Evolutionary conservation across 2,329 filamentous ascomycete genomes (phyloP), one percentile per base, ranked within the genome.

Genomic region (Colletotrichum magnum): DNA sequence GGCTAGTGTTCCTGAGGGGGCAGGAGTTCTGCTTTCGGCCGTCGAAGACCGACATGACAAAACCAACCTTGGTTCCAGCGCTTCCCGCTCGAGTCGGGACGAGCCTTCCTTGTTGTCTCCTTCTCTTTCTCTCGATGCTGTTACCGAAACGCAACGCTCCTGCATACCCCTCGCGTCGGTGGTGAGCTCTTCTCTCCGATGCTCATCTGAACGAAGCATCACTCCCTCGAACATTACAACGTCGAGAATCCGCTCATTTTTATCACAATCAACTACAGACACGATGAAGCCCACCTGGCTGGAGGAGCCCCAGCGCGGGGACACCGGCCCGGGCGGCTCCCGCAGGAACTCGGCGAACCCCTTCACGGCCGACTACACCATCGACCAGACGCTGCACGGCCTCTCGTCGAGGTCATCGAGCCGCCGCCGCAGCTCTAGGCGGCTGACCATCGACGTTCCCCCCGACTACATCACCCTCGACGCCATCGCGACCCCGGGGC

Each of bases 341-440:
- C 67, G 62, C 56, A 50, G 51, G 36, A 53, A 53, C 67, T 67
- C 56, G 45, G 57, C 62, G 26, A 67, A 24, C 43, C 62, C 62
- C 51, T 69, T 69, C 45, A 67, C 67, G 6, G 67, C 67, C 6
- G 62, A 61, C 56, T 69, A 69, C 57, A 69, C 67, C 24, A 69
- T 69, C 63, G 47, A 61, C 21, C 67, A 69, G 57, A 69, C 67
- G 15, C 45, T 69, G 24, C 63, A 69, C 24, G 67, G 67, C 3
- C 63, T 36, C 10, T 24, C 21, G 21, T 61, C 62, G 12, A 32
- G 52, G 16, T 50, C 66, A 7, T 50, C 66, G 10, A 41, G 45
- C n/a, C 58, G 58, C 18, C 39, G 32, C 32, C 32, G 32, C 28
- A 9, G 7, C 32, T 36, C 62, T 16, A 57, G 67, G 45, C 62